phyloP scores from a whole-genome alignment of 768 basidiomycete species.

The Lentinula detonsa region DNA sequence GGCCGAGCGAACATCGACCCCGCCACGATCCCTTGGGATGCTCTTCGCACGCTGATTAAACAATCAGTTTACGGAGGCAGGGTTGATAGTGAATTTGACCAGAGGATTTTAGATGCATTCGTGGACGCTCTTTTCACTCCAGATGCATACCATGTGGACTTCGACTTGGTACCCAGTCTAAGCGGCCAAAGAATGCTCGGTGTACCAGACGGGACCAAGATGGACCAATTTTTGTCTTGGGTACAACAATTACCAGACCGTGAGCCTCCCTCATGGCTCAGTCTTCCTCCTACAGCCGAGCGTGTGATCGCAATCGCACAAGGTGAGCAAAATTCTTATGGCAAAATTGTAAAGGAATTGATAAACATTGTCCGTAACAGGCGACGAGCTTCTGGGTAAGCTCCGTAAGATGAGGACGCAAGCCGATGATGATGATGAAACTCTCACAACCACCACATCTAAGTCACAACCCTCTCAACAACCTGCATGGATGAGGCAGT shows the following conservation, averaged over 20 bases:
- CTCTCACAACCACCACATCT: slow-evolving; percentile 40
- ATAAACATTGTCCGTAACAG: slow-evolving; percentile 29
- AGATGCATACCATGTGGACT: slow-evolving; percentile 88
- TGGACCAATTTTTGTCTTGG: slow-evolving; percentile 90
- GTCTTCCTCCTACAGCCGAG: slow-evolving; percentile 89
- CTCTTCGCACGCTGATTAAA: slow-evolving; percentile 88
- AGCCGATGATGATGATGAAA: slow-evolving; percentile 79
- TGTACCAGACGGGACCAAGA: slow-evolving; percentile 88
- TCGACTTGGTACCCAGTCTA: slow-evolving; percentile 72
- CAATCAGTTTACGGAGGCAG: slow-evolving; percentile 95
- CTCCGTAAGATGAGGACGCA: slow-evolving; percentile 91
- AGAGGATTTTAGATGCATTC: slow-evolving; percentile 87
- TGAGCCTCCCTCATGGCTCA: slow-evolving; percentile 92
- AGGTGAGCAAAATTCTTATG: slow-evolving; percentile 42
- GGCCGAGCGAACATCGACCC: slow-evolving; percentile 93
- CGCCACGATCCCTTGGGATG: slow-evolving; percentile 89
- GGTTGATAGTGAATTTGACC: slow-evolving; percentile 94
- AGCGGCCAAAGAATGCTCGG: slow-evolving; percentile 51
- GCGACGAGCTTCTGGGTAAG: slow-evolving; percentile 76
- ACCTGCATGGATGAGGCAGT: slow-evolving; percentile 91
- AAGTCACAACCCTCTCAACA: slow-evolving; percentile 67
- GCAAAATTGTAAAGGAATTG: neutral
- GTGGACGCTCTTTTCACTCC: slow-evolving; percentile 88
- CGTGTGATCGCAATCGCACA: slow-evolving; percentile 86
- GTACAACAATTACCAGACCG: slow-evolving; percentile 84